Evolutionary conservation across 768 basidiomycete genomes (phyloP), one percentile per base, ranked within the genome.

Genomic region (Crucibulum laeve): DNA sequence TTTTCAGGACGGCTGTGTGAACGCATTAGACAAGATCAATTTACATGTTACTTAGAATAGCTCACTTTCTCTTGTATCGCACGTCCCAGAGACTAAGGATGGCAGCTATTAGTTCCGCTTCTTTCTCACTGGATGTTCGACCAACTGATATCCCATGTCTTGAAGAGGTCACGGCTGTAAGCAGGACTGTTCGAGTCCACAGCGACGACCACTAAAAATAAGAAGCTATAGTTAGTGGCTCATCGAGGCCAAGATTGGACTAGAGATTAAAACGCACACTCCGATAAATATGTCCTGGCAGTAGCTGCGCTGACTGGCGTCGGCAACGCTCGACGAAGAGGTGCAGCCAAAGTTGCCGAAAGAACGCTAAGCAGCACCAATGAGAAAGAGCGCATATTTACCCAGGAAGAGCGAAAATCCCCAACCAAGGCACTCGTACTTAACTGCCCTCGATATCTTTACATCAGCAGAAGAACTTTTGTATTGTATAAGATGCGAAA

Each of bases 61-160:
- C 69, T 41, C 41, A 74, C 73, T 73, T 53, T 77, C 73, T 36
- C 74, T 57, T 2, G 75, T 74, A 49, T 77, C 64, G 53, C 76
- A 78, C 6, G 57, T 70, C 10, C 74, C 74, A 3, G 67, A 69
- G 43, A 77, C 73, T 74, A 43, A 10, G 23, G 6, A 34, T 33
- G 25, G 22, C 6, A 35, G 13, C 42, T 10, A 47, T 43, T 11
- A 25, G 3, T n/a, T n/a, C n/a, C n/a, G n/a, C n/a, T n/a, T n/a
- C n/a, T n/a, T n/a, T n/a, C n/a, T n/a, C n/a, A n/a, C n/a, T n/a
- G n/a, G n/a, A n/a, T n/a, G n/a, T n/a, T n/a, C n/a, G 21, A 62
- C 69, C 19, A 17, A 74, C 73, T 70, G 42, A 53, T 70, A 44
- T 72, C 65, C 74, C 76, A 76, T 5, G 64, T 69, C 52, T 69